phyloP scores from a whole-genome alignment of 495 filamentous ascomycete species.

The Lepidopterella palustris region DNA sequence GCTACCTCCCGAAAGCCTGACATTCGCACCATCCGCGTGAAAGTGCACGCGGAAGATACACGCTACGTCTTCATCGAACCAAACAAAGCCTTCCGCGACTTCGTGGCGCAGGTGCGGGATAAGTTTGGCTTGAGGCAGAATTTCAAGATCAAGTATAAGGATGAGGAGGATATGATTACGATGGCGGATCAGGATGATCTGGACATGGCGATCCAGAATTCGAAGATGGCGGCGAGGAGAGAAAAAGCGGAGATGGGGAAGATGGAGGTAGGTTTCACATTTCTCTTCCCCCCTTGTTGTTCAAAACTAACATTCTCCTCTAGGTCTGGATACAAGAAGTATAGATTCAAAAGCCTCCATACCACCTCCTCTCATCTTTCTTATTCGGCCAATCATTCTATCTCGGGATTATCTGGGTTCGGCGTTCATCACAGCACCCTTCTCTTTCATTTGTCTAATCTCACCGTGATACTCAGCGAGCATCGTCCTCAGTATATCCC shows the following conservation, averaged over 20 bases:
- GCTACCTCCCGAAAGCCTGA: conserved; percentile 32
- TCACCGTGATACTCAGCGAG: not conserved
- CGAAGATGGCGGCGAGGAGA: conserved; percentile 60
- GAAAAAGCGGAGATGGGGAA: conserved; percentile 82
- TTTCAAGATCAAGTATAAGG: conserved; percentile 79
- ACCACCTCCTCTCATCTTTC: too few species aligned
- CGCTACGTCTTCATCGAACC: conserved; percentile 83
- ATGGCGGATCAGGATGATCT: conserved; percentile 95
- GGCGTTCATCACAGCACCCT: not conserved
- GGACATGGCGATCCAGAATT: conserved; percentile 68
- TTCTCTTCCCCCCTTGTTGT: conserved; percentile 8
- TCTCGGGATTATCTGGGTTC: not conserved
- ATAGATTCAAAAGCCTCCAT: too few species aligned
- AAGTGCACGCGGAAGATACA: conserved; percentile 88
- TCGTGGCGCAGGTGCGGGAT: conserved; percentile 67
- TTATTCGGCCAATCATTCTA: too few species aligned
- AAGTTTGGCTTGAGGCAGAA: conserved; percentile 70
- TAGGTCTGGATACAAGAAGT: conserved; percentile 32
- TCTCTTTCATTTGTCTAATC: not conserved
- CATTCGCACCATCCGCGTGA: conserved; percentile 67
- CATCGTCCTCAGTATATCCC: conserved; percentile 4
- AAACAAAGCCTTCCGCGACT: conserved; percentile 64
- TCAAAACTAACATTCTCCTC: not conserved
- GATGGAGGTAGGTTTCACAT: conserved; percentile 70
- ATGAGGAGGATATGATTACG: conserved; percentile 89